phyloP scores from a whole-genome alignment of 257 asterid genomes.

The Penstemon barbatus region DNA sequence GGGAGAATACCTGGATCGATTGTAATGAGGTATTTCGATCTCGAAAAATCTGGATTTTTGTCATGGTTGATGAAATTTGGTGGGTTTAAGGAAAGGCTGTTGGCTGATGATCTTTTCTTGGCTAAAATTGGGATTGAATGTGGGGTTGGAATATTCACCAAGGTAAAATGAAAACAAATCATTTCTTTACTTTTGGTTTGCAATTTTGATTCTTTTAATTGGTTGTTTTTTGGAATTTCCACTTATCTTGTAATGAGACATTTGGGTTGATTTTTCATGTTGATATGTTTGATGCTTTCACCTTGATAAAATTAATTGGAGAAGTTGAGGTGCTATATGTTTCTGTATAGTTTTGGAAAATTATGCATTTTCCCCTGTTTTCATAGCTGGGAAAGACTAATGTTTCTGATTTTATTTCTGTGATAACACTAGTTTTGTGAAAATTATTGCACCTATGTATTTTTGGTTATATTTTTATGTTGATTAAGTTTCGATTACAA shows the following conservation, averaged over 20 bases:
- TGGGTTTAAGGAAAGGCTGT: conserved; percentile 91
- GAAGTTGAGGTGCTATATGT: conserved; percentile 4
- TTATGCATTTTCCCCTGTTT: background rate
- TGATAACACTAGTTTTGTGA: background rate
- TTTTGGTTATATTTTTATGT: background rate
- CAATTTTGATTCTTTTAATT: background rate
- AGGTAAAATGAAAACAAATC: conserved; percentile 45
- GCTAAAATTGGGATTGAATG: conserved; percentile 87
- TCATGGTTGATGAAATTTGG: conserved; percentile 76
- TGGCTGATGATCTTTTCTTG: conserved; percentile 96
- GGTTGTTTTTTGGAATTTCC: background rate
- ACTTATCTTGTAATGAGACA: background rate
- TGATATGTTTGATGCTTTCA: background rate
- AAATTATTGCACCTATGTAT: background rate
- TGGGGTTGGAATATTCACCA: conserved; percentile 92
- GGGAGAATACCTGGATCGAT: conserved; percentile 80
- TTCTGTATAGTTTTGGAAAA: background rate
- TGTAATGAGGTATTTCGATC: conserved; percentile 58
- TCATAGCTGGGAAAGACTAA: background rate
- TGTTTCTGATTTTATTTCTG: background rate
- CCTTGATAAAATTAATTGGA: background rate
- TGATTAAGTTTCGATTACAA: background rate
- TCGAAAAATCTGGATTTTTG: conserved; percentile 64
- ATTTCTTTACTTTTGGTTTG: background rate
- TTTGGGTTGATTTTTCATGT: background rate